Evolutionary conservation across 2,329 filamentous ascomycete species (phyloP), one percentile per base, ranked within the genome.

Genomic region (Emmonsia crescens): DNA sequence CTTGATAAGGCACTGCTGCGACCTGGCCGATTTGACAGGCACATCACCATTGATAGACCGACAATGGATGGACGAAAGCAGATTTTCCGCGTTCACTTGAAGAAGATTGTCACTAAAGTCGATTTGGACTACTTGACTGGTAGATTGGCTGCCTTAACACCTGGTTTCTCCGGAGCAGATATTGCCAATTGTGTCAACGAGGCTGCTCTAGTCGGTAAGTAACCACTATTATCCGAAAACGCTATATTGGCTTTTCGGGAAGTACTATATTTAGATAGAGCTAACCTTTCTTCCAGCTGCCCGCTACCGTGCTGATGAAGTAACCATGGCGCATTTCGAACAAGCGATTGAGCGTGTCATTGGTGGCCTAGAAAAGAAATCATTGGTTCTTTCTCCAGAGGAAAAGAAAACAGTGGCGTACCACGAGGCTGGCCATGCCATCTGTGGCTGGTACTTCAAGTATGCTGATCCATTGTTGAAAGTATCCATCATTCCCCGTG

Each of bases 181-280:
- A 99, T 99, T 76, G 91, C 94, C 72, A 99, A 99, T 76, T 96
- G 92, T 73, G 91, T 96, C 69, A 99, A 99, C 72, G 94, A 99
- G 80, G 94, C 94, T 67, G 94, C 94, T 61, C 80, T 99, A 55
- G 93, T 97, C 73, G 94, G 91, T 96, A 83, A 74, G 88, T 76
- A 60, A 14, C 56, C 27, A 38, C n/a, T 42, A n/a, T 59, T 19
- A 27, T 57, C 29, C 2, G n/a, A 16, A 46, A 24, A 54, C 16
- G 19, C 6, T 36, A 12, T 21, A 1, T 31, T 54, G 8, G 3
- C 9, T 54, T 54, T 54, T 33, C 2, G 24, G 2, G 19, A 24
- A 56, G 14, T 21, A 14, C 29, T 33, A 12, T 29, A 10, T 10
- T 31, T 31, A n/a, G 8, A 31, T 19, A 42, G 27, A 38, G 16